phyloP scores from a whole-genome alignment of 441 rosid genomes.

The Adansonia gregorii region DNA sequence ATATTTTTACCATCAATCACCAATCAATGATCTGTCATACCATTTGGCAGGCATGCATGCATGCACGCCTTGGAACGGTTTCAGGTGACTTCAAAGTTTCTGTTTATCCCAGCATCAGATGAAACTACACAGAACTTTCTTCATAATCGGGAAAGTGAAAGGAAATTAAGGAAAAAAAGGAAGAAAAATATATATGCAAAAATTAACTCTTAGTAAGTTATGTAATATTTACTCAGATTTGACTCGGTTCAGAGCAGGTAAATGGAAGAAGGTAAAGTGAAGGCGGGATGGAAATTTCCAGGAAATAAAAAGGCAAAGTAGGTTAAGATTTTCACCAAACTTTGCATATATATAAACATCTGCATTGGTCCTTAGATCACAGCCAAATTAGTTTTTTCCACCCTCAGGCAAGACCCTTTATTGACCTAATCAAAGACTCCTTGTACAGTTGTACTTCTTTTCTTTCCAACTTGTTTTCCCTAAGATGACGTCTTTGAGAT shows the following conservation, averaged over 20 bases:
- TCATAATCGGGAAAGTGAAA: neutral
- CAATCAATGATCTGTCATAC: neutral
- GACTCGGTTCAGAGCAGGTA: neutral
- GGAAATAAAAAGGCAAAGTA: neutral
- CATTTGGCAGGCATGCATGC: neutral
- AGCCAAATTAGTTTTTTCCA: neutral
- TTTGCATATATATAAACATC: neutral
- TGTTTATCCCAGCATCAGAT: too few species aligned
- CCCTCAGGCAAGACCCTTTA: too few species aligned
- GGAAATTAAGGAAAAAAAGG: neutral
- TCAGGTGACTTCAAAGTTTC: too few species aligned
- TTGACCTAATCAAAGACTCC: neutral
- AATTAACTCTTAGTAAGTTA: neutral
- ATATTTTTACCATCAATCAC: neutral
- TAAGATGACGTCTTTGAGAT: constrained; percentile 27
- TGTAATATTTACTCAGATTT: neutral
- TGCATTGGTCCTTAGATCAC: neutral
- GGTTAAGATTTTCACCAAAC: neutral
- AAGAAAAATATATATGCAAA: neutral
- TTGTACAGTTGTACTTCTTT: neutral
- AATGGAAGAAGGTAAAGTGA: neutral
- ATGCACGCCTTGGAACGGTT: neutral
- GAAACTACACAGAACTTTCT: neutral
- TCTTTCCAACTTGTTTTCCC: neutral
- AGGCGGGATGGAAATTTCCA: neutral